These are phyloP conservation scores for Phlebiopsis flavidoalba DNA, from an alignment of 768 basidiomycete genomes.

Conservation along the genomic window DNA sequence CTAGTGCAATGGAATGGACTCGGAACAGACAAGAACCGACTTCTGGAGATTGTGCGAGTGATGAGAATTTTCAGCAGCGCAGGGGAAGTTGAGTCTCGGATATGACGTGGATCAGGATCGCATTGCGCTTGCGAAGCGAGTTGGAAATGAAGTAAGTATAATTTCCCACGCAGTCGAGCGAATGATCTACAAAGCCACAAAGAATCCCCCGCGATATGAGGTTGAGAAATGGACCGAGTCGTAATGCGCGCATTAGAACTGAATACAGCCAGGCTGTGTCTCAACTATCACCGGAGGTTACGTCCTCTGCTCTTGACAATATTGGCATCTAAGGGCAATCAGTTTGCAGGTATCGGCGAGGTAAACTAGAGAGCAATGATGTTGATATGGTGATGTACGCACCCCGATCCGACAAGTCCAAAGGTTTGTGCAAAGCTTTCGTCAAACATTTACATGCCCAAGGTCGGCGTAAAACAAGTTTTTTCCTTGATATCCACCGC, in stretches of 20 bases:
- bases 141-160: slow-evolving; percentile 40
- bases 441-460: slow-evolving; percentile 49
- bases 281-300: slow-evolving; percentile 83
- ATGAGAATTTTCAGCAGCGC: slow-evolving; percentile 6
- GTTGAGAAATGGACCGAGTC: slow-evolving; percentile 65
- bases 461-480: slow-evolving; percentile 30
- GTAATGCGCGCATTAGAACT: slow-evolving; percentile 64
- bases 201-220: slow-evolving; percentile 72
- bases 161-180: too few relatives aligned
- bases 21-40: slow-evolving; percentile 24
- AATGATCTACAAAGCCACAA: not conserved
- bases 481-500: slow-evolving; percentile 13
- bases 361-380: slow-evolving; percentile 78
- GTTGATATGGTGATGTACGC: slow-evolving; percentile 88
- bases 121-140: slow-evolving; percentile 54
- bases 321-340: not conserved
- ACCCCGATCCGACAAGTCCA: slow-evolving; percentile 52
- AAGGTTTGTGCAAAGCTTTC: slow-evolving; percentile 57
- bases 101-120: slow-evolving; percentile 49
- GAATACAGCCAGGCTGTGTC: slow-evolving; percentile 61
- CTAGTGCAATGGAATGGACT: slow-evolving; percentile 48
- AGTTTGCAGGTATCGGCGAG: slow-evolving; percentile 69
- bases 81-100: slow-evolving; percentile 22
- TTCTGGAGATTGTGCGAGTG: slow-evolving; percentile 22
- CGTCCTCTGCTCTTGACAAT: slow-evolving; percentile 18